phyloP scores from a whole-genome alignment of 805 yeast species.

The Starmera caribaea region DNA sequence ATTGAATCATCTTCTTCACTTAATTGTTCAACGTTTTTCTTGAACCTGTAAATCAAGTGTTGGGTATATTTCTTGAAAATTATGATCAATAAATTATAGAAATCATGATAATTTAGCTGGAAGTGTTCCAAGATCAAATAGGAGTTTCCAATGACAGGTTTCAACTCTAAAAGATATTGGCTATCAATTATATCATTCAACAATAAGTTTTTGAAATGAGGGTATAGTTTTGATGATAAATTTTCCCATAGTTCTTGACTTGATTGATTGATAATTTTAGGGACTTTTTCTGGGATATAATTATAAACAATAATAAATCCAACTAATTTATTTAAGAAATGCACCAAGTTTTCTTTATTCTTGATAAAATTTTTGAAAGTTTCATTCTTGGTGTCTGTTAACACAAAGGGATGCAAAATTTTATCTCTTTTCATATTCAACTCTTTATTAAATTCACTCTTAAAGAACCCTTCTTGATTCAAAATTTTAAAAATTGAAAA shows the following conservation, averaged over 20 bases:
- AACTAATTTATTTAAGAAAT: constrained; percentile 49
- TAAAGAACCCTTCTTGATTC: constrained; percentile 51
- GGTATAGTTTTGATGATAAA: constrained; percentile 46
- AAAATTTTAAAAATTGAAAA: constrained; percentile 72
- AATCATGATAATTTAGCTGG: constrained; percentile 45
- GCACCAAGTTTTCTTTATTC: constrained; percentile 36
- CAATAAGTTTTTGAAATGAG: constrained; percentile 42
- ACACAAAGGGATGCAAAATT: constrained; percentile 54
- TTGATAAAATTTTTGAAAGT: constrained; percentile 19
- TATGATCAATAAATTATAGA: constrained; percentile 52
- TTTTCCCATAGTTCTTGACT: constrained; percentile 72
- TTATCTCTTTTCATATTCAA: constrained; percentile 61
- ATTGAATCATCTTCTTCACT: constrained; percentile 78
- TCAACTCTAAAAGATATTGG: constrained; percentile 35
- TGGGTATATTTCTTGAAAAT: constrained; percentile 55
- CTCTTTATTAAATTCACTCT: constrained; percentile 59
- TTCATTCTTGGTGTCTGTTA: constrained; percentile 29
- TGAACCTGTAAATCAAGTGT: constrained; percentile 43
- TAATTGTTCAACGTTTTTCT: constrained; percentile 47
- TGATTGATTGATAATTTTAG: constrained; percentile 42
- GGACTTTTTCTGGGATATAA: constrained; percentile 52
- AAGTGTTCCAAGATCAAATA: constrained; percentile 70
- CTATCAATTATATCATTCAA: constrained; percentile 30
- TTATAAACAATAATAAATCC: constrained; percentile 78
- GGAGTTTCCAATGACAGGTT: constrained; percentile 50